Evolutionary conservation across 441 rosid genomes (phyloP), one percentile per base, ranked within the genome.

Genomic region (Manihot esculenta): DNA sequence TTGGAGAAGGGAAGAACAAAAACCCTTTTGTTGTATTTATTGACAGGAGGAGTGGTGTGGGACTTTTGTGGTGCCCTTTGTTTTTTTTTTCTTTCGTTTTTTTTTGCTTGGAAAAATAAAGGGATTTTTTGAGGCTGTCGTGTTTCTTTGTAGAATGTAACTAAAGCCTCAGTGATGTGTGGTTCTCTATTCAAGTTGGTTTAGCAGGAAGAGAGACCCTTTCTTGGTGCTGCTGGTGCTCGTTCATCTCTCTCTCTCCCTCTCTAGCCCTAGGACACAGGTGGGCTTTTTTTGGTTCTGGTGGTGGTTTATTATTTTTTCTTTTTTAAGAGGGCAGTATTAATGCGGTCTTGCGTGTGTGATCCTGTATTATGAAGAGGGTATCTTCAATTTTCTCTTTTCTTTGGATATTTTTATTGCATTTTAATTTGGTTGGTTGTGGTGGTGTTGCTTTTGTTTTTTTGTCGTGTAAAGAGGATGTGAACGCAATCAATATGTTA

Each of bases 141-240:
- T 71, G 77, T 50, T 66, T 76, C 68, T 65, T 74, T 21, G 69
- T 69, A 63, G 62, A 54, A 74, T 76, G 85, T 72, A 72, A 80
- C 62, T 75, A 55, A 69, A 73, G 67, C 10, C 74, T 62, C 54
- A 70, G 72, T 48, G 74, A 68, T 85, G 82, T 91, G 96, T 89
- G 94, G 93, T 81, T 90, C 79, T 84, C 81, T 85, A 82, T 84
- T 77, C 83, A 82, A 84, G 78, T 84, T 81, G 79, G 83, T 74
- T 69, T 81, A 74, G 84, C 83, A 69, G 71, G 83, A 80, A 76
- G 77, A 63, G 78, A 80, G 84, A 83, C 85, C 86, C 82, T 77
- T 80, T 75, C 83, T 74, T 79, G 84, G 74, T 78, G 84, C 70
- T 80, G 68, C 82, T 66, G 87, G 86, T 84, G 38, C 66, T 42